Conservation (phyloP, 2,329 filamentous ascomycete species). For the Diaporthe aspalathi region DNA sequence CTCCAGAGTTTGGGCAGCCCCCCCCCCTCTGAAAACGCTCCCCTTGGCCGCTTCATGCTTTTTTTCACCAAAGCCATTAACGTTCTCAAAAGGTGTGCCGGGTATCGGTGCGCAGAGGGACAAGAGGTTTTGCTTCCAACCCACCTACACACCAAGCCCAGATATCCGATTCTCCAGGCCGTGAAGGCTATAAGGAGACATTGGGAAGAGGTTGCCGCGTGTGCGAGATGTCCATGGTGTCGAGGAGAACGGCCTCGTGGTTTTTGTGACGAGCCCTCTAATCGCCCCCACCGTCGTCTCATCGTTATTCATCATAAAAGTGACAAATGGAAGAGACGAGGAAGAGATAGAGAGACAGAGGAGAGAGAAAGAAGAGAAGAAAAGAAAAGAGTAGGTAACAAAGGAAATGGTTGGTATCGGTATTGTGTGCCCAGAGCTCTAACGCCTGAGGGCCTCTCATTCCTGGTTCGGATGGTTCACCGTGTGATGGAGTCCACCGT, state of each 20-base stretch:
- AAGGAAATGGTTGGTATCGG: constrained; percentile 31
- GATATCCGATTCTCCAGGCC: constrained; percentile 3
- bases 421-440: constrained; percentile 28
- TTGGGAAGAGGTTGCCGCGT: neutral
- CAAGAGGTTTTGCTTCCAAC: constrained; percentile 14
- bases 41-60: neutral
- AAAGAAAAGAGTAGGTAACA: constrained; percentile 2
- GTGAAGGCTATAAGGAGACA: constrained; percentile 24
- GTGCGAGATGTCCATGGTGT: neutral
- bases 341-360: neutral
- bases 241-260: neutral
- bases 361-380: neutral
- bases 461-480: neutral
- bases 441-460: constrained; percentile 28
- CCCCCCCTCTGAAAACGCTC: neutral
- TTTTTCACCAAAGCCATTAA: constrained; percentile 35
- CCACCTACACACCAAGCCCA: neutral
- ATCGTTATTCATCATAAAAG: constrained; percentile 17
- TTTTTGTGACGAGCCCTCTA: neutral
- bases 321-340: neutral
- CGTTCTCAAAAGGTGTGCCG: constrained; percentile 12
- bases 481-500: neutral
- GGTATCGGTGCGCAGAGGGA: constrained; percentile 21
- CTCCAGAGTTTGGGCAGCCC: neutral
- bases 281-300: constrained; percentile 17